Evolutionary conservation across 2,329 filamentous ascomycete species (phyloP).

Genomic region (Metarhizium rileyi): DNA sequence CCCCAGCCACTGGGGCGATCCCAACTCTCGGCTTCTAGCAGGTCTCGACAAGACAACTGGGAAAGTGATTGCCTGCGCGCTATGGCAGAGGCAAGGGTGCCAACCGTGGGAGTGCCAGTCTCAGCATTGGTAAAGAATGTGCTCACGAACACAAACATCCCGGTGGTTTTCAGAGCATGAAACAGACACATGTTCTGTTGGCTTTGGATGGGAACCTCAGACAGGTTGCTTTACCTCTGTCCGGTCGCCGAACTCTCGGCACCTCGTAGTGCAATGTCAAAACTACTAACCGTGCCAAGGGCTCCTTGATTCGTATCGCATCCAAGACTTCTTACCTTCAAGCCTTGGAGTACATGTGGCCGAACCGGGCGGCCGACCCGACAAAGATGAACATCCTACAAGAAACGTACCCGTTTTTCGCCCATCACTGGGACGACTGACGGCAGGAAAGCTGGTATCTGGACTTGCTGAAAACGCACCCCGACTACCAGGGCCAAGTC

Average conservation of each 20-base stretch:
- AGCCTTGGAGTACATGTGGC: background rate
- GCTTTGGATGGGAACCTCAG: too few relatives aligned
- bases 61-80: conserved; percentile 15
- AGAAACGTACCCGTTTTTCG: conserved; percentile 12
- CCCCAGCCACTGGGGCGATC: conserved; percentile 20
- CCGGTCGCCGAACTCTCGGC: background rate
- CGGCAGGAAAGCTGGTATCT: conserved; percentile 29
- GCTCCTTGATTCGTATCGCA: background rate
- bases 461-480: conserved; percentile 26
- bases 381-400: conserved; percentile 12
- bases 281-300: background rate
- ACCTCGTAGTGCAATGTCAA: background rate
- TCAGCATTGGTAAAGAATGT: background rate
- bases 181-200: too few relatives aligned
- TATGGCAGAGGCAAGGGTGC: conserved; percentile 5
- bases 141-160: too few relatives aligned
- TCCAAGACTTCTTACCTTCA: background rate
- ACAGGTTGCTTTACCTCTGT: too few relatives aligned
- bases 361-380: conserved; percentile 8
- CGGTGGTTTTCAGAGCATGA: too few relatives aligned
- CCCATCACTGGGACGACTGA: conserved; percentile 18
- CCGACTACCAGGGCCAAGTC: conserved; percentile 26
- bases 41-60: conserved; percentile 12
- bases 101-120: background rate
- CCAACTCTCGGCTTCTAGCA: conserved; percentile 17